A percentile compares a stretch with the other conserved stretches of the same genome.
phyloP scores from a whole-genome alignment of 1,284 basidiomycete genomes.

The Abortiporus biennis region DNA sequence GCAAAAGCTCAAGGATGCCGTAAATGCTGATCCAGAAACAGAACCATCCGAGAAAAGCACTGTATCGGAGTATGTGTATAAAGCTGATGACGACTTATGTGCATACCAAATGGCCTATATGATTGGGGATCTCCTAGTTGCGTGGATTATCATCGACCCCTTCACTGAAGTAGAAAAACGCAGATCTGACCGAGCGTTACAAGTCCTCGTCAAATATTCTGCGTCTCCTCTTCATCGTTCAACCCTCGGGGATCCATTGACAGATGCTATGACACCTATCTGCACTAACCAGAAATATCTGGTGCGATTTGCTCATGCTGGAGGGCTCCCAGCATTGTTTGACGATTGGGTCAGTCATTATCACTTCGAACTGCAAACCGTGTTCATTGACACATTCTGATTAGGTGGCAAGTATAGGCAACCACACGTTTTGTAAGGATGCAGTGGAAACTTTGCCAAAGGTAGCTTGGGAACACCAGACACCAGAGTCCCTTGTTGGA shows the following conservation, averaged over 20 bases:
- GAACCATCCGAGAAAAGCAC: slow-evolving; percentile 16
- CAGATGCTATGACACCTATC: slow-evolving; percentile 23
- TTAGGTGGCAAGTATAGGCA: neutral
- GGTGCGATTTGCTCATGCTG: slow-evolving; percentile 20
- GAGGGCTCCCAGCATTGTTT: slow-evolving; percentile 21
- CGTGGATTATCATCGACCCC: slow-evolving; percentile 15
- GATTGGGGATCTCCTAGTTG: slow-evolving; percentile 20
- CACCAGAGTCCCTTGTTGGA: slow-evolving; percentile 17
- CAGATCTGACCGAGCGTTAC: slow-evolving; percentile 16
- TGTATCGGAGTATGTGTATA: slow-evolving; percentile 12
- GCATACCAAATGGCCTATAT: slow-evolving; percentile 22
- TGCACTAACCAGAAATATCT: slow-evolving; percentile 16
- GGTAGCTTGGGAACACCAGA: slow-evolving; percentile 22
- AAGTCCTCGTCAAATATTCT: slow-evolving; percentile 19
- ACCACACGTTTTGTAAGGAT: slow-evolving; percentile 13
- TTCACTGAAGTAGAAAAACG: slow-evolving; percentile 14
- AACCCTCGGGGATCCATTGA: slow-evolving; percentile 21
- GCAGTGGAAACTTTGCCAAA: slow-evolving; percentile 17
- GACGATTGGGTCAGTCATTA: slow-evolving; percentile 21
- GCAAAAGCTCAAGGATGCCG: slow-evolving; percentile 7
- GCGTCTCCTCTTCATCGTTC: slow-evolving; percentile 14
- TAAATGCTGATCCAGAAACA: slow-evolving; percentile 18
- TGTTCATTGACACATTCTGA: neutral
- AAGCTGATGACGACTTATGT: slow-evolving; percentile 16
- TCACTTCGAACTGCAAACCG: neutral